Conservation (phyloP, 805 yeast genomes). For the Scheffersomyces lignosus region DNA sequence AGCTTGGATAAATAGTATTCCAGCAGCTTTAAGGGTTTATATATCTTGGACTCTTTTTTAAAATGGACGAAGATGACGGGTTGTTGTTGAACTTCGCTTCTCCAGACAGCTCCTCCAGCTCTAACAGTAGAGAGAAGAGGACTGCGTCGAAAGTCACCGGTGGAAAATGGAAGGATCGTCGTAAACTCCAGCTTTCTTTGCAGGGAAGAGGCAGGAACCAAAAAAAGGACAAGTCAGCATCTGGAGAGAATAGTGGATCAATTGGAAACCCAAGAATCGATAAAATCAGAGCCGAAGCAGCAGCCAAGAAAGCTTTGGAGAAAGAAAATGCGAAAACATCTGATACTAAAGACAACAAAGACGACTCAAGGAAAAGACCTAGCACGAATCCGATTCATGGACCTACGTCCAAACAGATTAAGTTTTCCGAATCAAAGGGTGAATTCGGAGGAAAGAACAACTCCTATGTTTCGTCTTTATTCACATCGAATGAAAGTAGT, state of each 20-base stretch:
- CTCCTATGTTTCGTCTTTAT: constrained; percentile 82
- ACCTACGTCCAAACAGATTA: constrained; percentile 34
- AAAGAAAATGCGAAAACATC: constrained; percentile 7
- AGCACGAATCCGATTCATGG: constrained; percentile 19
- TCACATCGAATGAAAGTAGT: constrained; percentile 42
- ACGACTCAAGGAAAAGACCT: constrained; percentile 2
- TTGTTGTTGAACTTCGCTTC: constrained; percentile 72
- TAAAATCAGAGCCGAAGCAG: constrained; percentile 11
- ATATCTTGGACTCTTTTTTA: too few relatives aligned
- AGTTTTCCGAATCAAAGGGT: constrained; percentile 49
- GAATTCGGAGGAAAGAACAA: constrained; percentile 54
- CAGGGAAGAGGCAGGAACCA: constrained; percentile 42
- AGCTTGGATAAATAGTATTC: too few relatives aligned
- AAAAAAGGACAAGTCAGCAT: constrained; percentile 18
- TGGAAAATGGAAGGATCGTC: constrained; percentile 81
- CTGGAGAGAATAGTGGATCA: constrained; percentile 35
- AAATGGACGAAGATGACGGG: constrained; percentile 60
- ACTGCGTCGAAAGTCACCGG: constrained; percentile 51
- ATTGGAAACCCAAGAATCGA: constrained; percentile 9
- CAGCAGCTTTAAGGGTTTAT: too few relatives aligned
- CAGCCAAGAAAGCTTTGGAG: constrained; percentile 10
- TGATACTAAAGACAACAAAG: constrained; percentile 3
- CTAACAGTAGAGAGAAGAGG: constrained; percentile 18
- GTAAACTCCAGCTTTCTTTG: constrained; percentile 55
- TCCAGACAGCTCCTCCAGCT: constrained; percentile 20